Evolutionary conservation across 2,329 filamentous ascomycete genomes (phyloP).

Genomic region (Graphilbum fragrans): DNA sequence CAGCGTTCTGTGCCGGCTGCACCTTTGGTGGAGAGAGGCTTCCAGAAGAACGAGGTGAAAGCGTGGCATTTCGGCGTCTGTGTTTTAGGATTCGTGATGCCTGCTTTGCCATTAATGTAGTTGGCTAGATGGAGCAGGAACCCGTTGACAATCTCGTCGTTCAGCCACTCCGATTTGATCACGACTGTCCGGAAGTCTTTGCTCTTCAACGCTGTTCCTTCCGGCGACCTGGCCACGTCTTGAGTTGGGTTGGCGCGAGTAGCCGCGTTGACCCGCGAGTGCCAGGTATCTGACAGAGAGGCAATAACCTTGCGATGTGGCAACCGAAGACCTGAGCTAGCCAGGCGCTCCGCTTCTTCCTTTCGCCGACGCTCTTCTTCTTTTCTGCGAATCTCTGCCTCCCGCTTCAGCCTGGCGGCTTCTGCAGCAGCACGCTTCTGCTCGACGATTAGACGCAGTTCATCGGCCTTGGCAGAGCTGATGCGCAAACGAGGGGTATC

Average conservation of each 20-base stretch:
- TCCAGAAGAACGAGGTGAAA: conserved; percentile 56
- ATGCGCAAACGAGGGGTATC: conserved; percentile 10
- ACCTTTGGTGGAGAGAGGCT: conserved; percentile 35
- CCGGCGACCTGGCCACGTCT: conserved; percentile 31
- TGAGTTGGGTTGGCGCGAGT: conserved; percentile 20
- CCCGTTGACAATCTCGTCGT: conserved; percentile 64
- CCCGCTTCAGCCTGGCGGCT: conserved; percentile 10
- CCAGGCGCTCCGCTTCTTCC: conserved; percentile 11
- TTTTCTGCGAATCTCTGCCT: conserved; percentile 10
- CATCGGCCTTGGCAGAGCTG: conserved; percentile 14
- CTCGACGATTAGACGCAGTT: conserved; percentile 10
- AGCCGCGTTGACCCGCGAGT: conserved; percentile 20
- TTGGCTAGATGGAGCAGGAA: conserved; percentile 49
- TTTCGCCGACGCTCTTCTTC: conserved; percentile 13
- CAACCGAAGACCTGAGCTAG: conserved; percentile 14
- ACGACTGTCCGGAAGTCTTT: conserved; percentile 56
- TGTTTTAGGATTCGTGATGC: conserved; percentile 30
- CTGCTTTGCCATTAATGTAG: conserved; percentile 43
- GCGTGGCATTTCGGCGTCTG: conserved; percentile 47
- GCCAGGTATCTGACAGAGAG: conserved; percentile 24
- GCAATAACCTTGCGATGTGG: conserved; percentile 15
- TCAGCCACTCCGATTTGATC: conserved; percentile 51
- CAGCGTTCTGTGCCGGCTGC: conserved; percentile 37
- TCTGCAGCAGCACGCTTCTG: conserved; percentile 10
- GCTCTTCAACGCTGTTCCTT: conserved; percentile 35